A percentile compares a stretch with the other conserved stretches of the same genome.
Evolutionary conservation across 495 filamentous ascomycete genomes (phyloP).

Genomic region (Penicillium pancosmium): DNA sequence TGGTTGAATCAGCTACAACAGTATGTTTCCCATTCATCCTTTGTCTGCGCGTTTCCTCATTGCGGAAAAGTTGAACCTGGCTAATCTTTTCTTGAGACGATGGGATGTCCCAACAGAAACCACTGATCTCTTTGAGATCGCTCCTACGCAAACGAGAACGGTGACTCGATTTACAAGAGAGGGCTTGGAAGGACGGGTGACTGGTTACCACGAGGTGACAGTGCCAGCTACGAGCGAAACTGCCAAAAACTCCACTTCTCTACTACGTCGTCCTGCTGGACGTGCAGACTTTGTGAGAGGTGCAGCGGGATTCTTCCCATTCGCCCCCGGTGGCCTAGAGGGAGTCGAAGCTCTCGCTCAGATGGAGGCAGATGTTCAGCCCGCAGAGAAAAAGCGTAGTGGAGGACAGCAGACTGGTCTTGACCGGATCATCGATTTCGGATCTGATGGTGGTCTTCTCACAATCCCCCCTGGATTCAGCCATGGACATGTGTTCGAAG

Average conservation of each 20-base stretch:
- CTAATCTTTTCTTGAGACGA: constrained; percentile 51
- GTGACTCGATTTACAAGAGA: constrained; percentile 90
- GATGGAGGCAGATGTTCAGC: constrained; percentile 64
- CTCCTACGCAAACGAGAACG: constrained; percentile 89
- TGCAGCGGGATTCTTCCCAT: constrained; percentile 93
- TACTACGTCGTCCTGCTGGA: constrained; percentile 82
- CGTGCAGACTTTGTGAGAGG: constrained; percentile 94
- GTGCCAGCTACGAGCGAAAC: constrained; percentile 87
- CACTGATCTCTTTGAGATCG: constrained; percentile 78
- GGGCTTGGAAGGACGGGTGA: constrained; percentile 90
- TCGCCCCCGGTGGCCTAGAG: constrained; percentile 90
- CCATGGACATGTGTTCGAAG: constrained; percentile 74
- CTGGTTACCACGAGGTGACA: constrained; percentile 92
- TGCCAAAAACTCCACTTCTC: constrained; percentile 94
- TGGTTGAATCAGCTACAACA: constrained; percentile 91
- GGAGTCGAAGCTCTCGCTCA: constrained; percentile 80
- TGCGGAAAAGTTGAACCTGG: constrained; percentile 6
- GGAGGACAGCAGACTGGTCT: constrained; percentile 50
- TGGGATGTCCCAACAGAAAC: constrained; percentile 83
- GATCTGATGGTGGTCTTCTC: constrained; percentile 75
- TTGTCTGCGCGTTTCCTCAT: not conserved
- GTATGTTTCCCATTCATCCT: constrained; percentile 35
- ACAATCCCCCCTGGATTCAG: constrained; percentile 81
- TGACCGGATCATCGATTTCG: constrained; percentile 80
- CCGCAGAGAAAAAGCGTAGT: constrained; percentile 48